A percentile compares a stretch with the other conserved stretches of the same genome.
phyloP scores from a whole-genome alignment of 352 stramenopile species.

The Pythium biforme region DNA sequence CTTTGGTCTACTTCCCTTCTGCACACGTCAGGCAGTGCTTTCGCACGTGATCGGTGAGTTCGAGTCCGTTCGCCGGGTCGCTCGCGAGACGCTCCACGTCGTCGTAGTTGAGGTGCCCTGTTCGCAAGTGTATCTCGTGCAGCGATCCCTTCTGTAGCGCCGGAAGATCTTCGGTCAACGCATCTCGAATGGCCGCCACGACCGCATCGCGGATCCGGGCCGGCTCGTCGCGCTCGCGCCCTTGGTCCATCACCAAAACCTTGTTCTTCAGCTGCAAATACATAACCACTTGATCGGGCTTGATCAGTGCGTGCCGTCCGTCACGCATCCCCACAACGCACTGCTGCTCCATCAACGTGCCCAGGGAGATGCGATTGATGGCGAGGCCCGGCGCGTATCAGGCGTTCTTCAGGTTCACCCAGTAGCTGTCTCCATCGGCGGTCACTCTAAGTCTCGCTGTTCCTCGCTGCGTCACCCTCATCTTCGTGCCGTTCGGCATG shows the following conservation, averaged over 20 bases:
- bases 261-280: constrained; percentile 11
- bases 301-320: neutral
- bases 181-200: too few relatives aligned
- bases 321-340: neutral
- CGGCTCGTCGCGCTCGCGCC: too few relatives aligned
- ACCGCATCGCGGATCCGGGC: too few relatives aligned
- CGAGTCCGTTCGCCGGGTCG: neutral
- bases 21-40: constrained; percentile 16
- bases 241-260: constrained; percentile 10
- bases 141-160: too few relatives aligned
- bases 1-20: constrained; percentile 17
- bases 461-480: neutral
- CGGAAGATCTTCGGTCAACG: too few relatives aligned
- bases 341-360: constrained; percentile 3
- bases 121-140: too few relatives aligned
- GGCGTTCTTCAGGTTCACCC: neutral
- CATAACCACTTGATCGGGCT: neutral
- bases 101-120: constrained; percentile 2
- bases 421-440: neutral
- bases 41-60: neutral
- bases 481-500: neutral
- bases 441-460: neutral
- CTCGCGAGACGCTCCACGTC: constrained; percentile 11
- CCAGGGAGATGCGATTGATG: constrained; percentile 8
- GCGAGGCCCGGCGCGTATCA: constrained; percentile 5